Conservation (phyloP, 1,284 basidiomycete species). For the Mycosarcoma mackinlayi region DNA sequence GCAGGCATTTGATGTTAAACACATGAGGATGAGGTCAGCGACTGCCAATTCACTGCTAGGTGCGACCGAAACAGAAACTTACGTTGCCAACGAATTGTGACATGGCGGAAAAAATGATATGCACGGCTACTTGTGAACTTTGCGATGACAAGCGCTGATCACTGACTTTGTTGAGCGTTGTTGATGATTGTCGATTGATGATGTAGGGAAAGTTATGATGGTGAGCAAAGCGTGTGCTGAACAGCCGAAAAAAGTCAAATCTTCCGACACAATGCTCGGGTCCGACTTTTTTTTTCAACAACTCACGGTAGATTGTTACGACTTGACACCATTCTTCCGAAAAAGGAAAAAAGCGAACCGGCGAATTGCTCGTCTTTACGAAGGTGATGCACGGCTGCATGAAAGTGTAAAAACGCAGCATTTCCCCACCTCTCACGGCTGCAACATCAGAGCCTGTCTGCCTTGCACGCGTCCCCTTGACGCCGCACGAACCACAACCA, state of each 20-base stretch:
- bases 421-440: background rate
- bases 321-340: constrained; percentile 3
- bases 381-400: background rate
- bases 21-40: background rate
- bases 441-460: no score
- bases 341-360: constrained; percentile 6
- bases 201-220: constrained; percentile 11
- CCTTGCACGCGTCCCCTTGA: no score
- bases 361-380: constrained; percentile 8
- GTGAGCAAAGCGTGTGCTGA: constrained; percentile 3
- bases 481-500: constrained; percentile 2
- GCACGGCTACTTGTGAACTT: background rate
- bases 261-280: constrained; percentile 22
- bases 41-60: no score
- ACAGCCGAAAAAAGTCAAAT: constrained; percentile 28
- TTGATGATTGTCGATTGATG: constrained; percentile 7
- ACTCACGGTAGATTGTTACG: background rate
- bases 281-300: constrained; percentile 16
- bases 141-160: background rate
- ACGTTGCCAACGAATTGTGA: constrained; percentile 52
- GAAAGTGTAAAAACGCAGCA: background rate
- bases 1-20: background rate
- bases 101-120: constrained; percentile 11
- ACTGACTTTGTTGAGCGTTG: background rate
- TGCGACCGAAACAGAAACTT: constrained; percentile 12